Evolutionary conservation across 306 rosid genomes (phyloP).

Genomic region (Herpetospermum pedunculosum): DNA sequence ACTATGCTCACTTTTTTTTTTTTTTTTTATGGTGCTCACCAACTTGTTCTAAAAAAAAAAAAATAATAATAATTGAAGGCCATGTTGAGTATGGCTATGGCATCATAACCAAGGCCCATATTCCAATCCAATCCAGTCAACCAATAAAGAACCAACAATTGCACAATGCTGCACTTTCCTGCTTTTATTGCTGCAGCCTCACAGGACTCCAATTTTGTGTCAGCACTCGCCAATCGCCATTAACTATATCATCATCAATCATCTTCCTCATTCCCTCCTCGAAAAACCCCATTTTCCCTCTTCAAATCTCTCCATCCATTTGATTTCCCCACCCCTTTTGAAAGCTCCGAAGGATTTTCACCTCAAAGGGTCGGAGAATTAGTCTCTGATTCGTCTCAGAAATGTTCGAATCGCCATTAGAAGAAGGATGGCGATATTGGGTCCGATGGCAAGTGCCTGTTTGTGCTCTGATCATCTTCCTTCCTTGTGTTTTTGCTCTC

Average conservation of each 20-base stretch:
- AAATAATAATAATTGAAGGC: too few species aligned
- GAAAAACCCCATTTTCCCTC: neutral
- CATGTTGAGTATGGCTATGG: neutral
- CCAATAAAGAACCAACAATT: neutral
- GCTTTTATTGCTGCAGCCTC: neutral
- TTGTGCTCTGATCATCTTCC: constrained; percentile 2
- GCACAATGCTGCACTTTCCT: neutral
- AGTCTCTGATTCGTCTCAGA: neutral
- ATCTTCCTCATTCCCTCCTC: neutral
- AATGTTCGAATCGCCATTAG: neutral
- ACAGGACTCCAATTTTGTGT: neutral
- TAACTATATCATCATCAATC: neutral
- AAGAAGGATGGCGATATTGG: constrained; percentile 14
- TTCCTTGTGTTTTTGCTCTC: neutral
- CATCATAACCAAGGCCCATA: neutral
- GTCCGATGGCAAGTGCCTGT: constrained; percentile 17
- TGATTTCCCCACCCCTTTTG: neutral
- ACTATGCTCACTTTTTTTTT: too few species aligned
- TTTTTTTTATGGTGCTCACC: too few species aligned
- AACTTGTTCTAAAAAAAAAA: too few species aligned
- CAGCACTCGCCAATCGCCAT: neutral
- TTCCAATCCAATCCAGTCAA: neutral
- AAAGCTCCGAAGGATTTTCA: neutral
- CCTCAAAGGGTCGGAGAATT: neutral
- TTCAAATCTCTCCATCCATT: neutral